Evolutionary conservation across 331 rosid species (phyloP), one percentile per base, ranked within the genome.

Genomic region (Malus hybrid): DNA sequence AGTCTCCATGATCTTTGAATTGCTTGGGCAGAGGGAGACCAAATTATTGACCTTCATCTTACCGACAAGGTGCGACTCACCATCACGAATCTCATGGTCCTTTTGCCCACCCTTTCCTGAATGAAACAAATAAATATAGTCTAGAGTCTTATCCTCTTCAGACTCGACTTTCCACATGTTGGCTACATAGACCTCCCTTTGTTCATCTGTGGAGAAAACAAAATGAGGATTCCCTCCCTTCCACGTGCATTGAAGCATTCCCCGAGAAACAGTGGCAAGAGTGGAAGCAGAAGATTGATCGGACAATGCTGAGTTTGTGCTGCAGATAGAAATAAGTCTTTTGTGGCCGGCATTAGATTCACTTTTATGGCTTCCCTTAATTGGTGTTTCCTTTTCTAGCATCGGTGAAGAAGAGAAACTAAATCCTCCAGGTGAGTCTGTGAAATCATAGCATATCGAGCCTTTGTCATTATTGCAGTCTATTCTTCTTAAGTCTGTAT

Each of bases 181-280:
- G 69, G 97, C 90, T 19, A 90, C 82, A 76, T 86, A 92, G 60
- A 89, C 85, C 79, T 90, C 97, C 77, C 83, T 84, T 82, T 87
- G 87, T 81, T 90, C 91, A 73, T 92, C 97, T 19, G 84, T 87
- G 5, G 96, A 87, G 85, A 92, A 90, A 52, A 90, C 86, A 83
- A 89, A 92, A 74, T 68, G 92, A 82, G 97, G 99, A 82, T 77
- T 67, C 69, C 97, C 97, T 31, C 76, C 86, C 83, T 81, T 92
- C 99, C 97, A 92, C 0, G 87, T 85, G 67, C 93, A 95, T 71
- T 95, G 99, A 65, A 95, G 93, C 99, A 95, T 95, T 75, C 97
- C 97, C 76, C 83, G 97, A 69, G 86, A 83, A 67, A 82, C 56
- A 39, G 77, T 24, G 10, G 91, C 71, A 6, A 91, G 77, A 56